These are phyloP conservation scores for Botrytis sinoallii DNA, from an alignment of 2,329 filamentous ascomycete species.

Conservation along the genomic window DNA sequence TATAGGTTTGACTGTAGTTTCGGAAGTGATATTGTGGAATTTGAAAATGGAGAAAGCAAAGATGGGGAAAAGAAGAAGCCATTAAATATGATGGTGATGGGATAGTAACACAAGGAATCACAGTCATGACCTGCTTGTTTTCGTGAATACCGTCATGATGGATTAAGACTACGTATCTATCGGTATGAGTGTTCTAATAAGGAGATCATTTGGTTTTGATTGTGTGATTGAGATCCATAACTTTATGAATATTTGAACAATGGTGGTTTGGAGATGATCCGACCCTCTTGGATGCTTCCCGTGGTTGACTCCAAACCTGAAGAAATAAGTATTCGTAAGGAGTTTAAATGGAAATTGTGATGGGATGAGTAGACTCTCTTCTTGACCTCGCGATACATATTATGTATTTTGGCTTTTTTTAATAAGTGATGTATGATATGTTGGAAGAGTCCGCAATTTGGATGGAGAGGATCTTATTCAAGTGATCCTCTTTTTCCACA, in stretches of 20 bases:
- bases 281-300: background rate
- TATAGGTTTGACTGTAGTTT: background rate
- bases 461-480: background rate
- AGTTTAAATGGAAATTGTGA: accelerated
- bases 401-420: background rate
- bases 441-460: background rate
- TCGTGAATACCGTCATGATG: background rate
- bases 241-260: background rate
- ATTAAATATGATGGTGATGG: background rate
- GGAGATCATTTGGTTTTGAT: background rate
- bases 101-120: background rate
- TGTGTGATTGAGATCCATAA: background rate
- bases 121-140: background rate
- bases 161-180: background rate
- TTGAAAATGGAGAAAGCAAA: background rate
- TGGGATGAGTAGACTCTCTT: too few relatives aligned
- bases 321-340: background rate
- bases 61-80: background rate
- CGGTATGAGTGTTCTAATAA: too few relatives aligned
- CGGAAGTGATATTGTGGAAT: background rate
- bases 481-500: background rate
- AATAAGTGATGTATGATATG: background rate
- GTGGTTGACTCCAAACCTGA: background rate
- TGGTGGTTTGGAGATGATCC: background rate
- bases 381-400: background rate